Base-by-base conservation (phyloP, 1,139 yeast species). In the Kluyveromyces sp. region DNA sequence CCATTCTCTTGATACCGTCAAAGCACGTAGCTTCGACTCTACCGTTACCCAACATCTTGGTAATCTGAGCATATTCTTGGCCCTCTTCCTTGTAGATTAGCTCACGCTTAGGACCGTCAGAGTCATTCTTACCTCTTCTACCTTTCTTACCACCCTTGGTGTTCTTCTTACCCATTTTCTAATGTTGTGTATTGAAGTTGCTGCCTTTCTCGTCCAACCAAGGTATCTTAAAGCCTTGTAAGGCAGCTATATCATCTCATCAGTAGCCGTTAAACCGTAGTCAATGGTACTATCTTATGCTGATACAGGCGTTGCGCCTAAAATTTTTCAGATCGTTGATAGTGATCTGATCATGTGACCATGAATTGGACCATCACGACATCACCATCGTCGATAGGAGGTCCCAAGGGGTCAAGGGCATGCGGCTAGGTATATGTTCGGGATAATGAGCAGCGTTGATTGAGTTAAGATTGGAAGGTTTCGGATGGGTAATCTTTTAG, bases 101-200 rank as follows among this genome's bases (percentile, higher is more conserved):
- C 66, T 92, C 99, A 71, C 98, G 86, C 77, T 94, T 92, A 70
- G 87, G 89, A 50, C 85, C 83, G 50, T 78, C 84, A 67, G 80
- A 80, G 66, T 83, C 95, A 68, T 88, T 89, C 94, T 92, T 92
- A 68, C 98, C 98, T 80, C 96, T 86, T 80, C 97, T 86, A 75
- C 96, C 86, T 69, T 88, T 89, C 54, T 69, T 69, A 62, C 74
- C 74, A 64, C 74, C 73, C 51, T 59, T 63, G 45, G 66, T 61
- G 53, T 60, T 61, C 51, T 61, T 59, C 51, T 62, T 61, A 60
- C 65, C 66, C 66, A 63, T 63, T 40, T 45, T 51, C 30, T 26
- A 11, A 32, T n/a, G n/a, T n/a, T n/a, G n/a, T n/a, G 34, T 32
- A 16, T 30, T 12, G 11, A 30, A 12, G 11, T 12, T 13, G 15